Evolutionary conservation across 2,329 filamentous ascomycete species (phyloP), one percentile per base, ranked within the genome.

Genomic region (Magnaporthiopsis incrustans): DNA sequence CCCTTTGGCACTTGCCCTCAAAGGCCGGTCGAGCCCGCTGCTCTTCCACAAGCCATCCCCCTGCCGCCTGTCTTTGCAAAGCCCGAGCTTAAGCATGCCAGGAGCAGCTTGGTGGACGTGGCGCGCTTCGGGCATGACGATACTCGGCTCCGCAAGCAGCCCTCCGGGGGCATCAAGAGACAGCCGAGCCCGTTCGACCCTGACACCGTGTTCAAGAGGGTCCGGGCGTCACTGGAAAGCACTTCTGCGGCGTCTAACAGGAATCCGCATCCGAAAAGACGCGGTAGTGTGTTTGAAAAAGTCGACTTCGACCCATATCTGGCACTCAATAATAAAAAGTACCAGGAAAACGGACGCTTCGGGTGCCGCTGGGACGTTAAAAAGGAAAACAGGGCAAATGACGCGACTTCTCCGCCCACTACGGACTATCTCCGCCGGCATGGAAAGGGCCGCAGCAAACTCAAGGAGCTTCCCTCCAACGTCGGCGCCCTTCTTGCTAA

Each of bases 171-270:
- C 38, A 69, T 76, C 22, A 87, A 86, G 69, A 75, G 84, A 65
- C 78, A 81, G 18, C 76, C 79, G 1, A 87, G 84, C 67, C 84
- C 84, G 0, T 86, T 86, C 66, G 81, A 83, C 60, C 79, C 82
- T 3, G 78, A 84, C 66, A 83, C 82, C 0, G 83, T 87, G 1
- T 86, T 82, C 70, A 86, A 86, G 70, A 78, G 82, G 57, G 79
- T 87, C 12, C 75, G 78, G 38, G 81, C 83, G 3, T 82, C 81
- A 15, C 68, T 83, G 33, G 71, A 73, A 32, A 58, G 71, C 60
- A 63, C 61, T 72, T 69, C 65, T 56, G 70, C 60, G 62, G 66
- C 57, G 64, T 68, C 66, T 57, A 57, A 70, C 61, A 71, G 65
- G 35, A 63, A 69, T 25, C 67, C 35, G 18, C 44, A 33, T 22